A percentile compares a stretch with the other conserved stretches of the same genome.
Evolutionary conservation across 192 early-diverging fungal species (phyloP).

Genomic region (Endogone sp.): DNA sequence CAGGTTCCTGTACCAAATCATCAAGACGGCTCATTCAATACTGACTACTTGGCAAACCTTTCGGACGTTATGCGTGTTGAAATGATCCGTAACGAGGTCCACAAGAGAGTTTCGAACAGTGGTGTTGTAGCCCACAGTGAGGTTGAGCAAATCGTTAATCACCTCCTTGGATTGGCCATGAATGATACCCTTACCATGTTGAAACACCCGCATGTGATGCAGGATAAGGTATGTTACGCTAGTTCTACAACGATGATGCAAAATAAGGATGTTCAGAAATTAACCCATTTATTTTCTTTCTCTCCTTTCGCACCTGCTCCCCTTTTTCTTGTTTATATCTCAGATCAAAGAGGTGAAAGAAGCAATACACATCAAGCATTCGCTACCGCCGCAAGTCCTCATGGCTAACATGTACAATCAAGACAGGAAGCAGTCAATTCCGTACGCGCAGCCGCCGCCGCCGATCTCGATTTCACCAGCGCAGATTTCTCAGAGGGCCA

Average conservation of each 20-base stretch:
- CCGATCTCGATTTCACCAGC: neutral
- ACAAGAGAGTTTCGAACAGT: conserved; percentile 17
- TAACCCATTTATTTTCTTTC: neutral
- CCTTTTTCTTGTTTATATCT: neutral
- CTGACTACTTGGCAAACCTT: neutral
- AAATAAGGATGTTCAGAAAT: too few relatives aligned
- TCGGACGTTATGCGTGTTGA: neutral
- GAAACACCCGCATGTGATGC: conserved; percentile 6
- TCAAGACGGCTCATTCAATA: neutral
- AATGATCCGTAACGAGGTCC: conserved; percentile 5
- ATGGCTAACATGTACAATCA: neutral
- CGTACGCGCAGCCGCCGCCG: neutral
- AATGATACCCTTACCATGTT: conserved; percentile 10
- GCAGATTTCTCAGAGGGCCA: neutral
- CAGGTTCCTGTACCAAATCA: neutral
- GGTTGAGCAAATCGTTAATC: conserved; percentile 18
- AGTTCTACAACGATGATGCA: too few relatives aligned
- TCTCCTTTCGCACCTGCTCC: neutral
- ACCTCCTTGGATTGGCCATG: conserved; percentile 5
- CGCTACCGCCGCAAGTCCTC: neutral
- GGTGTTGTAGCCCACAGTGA: conserved; percentile 10
- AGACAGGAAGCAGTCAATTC: neutral
- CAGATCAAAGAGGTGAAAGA: neutral
- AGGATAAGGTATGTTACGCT: conserved; percentile 7
- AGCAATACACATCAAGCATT: neutral